Base-by-base conservation (phyloP, 352 stramenopile genomes). In the Pythium dissotocum region DNA sequence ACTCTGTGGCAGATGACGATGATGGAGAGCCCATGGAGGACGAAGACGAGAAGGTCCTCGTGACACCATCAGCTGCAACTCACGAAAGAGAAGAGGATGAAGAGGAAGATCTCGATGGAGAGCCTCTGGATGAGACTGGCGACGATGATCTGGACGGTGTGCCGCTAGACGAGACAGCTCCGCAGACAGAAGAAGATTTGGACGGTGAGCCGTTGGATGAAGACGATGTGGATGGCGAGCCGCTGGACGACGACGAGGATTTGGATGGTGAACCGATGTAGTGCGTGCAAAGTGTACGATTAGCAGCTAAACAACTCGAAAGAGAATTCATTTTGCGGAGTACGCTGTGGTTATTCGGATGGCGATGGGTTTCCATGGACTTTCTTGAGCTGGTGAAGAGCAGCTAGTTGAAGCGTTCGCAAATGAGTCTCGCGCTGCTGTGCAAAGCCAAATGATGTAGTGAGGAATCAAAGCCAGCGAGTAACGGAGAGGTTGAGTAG, bases 361-460 rank as follows among this genome's bases (percentile, higher is more conserved):
- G 61, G 36, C 4, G 56, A 40, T 49, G 30, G 12, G 46, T 58
- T n/a, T 32, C 42, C 8, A 32, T 51, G 13, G 16, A n/a, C 42
- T 13, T 38, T 9, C 48, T 58, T 36, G 51, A 40, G 32, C 6
- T 62, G 77, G 14, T 79, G 75, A 52, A 89, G 57, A 28, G 85
- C 70, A 44, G 76, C 71, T 55, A 91, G 42, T 59, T 91, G 82
- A 18, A 89, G 71, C 13, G 80, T 85, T 13, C 76, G 78, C 40
- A 88, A 56, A 61, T 89, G 81, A 2, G 71, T 81, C 63, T 91
- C 83, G 44, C 83, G 78, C 67, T 87, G 77, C 49, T 80, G 82
- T 90, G 48, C 8, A 16, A 13, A 62, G 12, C 14, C 46, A 2
- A 48, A 42, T 10, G 18, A 56, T 40, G n/a, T 53, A 53, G 46